Conservation (phyloP, 768 basidiomycete genomes). For the Tricholoma matsutake region DNA sequence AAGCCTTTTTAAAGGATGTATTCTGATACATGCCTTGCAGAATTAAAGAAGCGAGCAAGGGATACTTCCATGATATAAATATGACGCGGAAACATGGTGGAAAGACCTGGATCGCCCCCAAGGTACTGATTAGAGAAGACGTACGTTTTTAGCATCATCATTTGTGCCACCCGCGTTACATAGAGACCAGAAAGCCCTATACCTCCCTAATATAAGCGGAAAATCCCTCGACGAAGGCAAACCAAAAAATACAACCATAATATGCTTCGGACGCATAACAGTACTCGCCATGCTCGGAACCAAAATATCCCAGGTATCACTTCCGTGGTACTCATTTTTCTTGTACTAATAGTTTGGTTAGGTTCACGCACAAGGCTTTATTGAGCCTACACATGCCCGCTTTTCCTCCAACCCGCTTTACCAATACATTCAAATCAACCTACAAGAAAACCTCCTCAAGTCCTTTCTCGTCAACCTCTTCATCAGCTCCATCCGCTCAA, state of each 20-base stretch:
- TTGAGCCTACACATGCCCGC: conserved; percentile 48
- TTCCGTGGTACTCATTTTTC: conserved; percentile 1
- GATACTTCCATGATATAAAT: conserved; percentile 85
- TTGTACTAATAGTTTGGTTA: conserved; percentile 25
- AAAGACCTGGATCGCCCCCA: conserved; percentile 93
- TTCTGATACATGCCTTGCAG: conserved; percentile 20
- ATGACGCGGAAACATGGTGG: conserved; percentile 81
- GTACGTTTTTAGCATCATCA: conserved; percentile 43
- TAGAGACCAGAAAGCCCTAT: conserved; percentile 75
- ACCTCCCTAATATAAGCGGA: conserved; percentile 85
- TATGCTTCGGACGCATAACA: conserved; percentile 75
- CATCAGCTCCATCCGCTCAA: conserved; percentile 64
- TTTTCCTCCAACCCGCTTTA: conserved; percentile 57
- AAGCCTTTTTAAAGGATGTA: neutral
- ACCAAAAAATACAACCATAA: conserved; percentile 69
- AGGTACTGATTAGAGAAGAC: conserved; percentile 84
- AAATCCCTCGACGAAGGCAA: conserved; percentile 55
- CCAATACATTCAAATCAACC: conserved; percentile 82
- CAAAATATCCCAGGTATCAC: conserved; percentile 78
- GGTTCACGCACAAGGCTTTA: conserved; percentile 79
- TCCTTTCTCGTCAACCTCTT: conserved; percentile 87
- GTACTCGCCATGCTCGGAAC: conserved; percentile 83
- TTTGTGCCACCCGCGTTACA: neutral
- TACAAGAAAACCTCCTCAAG: conserved; percentile 93
- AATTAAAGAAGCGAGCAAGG: conserved; percentile 60